Base-by-base conservation (phyloP, 2,329 filamentous ascomycete genomes). In the Lasiodiplodia sp. region DNA sequence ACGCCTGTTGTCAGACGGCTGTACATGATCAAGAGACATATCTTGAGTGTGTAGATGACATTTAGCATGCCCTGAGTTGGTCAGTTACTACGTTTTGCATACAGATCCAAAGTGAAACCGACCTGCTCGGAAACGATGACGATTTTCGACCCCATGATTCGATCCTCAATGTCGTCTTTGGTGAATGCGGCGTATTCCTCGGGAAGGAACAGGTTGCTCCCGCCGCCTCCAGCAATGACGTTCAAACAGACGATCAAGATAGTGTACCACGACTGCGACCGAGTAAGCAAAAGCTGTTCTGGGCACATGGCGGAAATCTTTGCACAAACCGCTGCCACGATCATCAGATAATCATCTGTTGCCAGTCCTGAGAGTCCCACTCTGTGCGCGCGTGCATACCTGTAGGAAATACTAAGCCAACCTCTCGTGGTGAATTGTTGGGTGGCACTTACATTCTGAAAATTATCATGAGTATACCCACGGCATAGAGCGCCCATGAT, bases 11-110 rank as follows among this genome's bases (percentile, higher is more conserved):
- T 64, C 31, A 89, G 78, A 55, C 86, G 85, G 71, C 83, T 79
- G 71, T 87, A 89, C 81, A 89, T 83, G 70, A 88, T 77, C 40
- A 90, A 74, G 70, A 90, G 79, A 72, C 87, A 89, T 10, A 80
- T 76, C 74, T 90, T 90, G 71, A 88, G 81, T 7, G 47, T 64
- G 44, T 64, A 89, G 37, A 86, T 86, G 11, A 85, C 84, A 65
- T 88, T 80, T 21, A 90, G 80, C 79, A 91, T 90, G 73, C 86
- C 84, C 76, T 90, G 83, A 25, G 28, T 1, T n/a, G 28, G 60
- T 75, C 34, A 74, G 70, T 53, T 14, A 14, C 31, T 34, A n/a
- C 18, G 4, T 4, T 56, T n/a, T 18, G 4, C 28, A 16, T 28
- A 12, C 51, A 10, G 23, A 14, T 12, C 34, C n/a, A 28, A 21